Base-by-base conservation (phyloP, 495 filamentous ascomycete genomes). In the Jackrogersella multiformis region DNA sequence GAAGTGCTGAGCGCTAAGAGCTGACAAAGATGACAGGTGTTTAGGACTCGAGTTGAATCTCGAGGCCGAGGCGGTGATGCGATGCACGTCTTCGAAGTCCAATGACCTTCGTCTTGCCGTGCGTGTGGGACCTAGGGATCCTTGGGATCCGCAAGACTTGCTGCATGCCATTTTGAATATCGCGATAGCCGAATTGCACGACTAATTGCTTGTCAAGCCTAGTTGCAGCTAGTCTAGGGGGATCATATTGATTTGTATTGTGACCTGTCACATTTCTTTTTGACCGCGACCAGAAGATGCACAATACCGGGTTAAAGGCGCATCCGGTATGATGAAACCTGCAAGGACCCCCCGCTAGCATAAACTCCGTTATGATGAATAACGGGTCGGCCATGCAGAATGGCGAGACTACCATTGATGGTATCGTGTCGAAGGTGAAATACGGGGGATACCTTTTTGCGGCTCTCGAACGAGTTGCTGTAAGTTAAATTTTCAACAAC, bases 311-410 rank as follows among this genome's bases (percentile, higher is more conserved):
- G 67, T 61, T 65, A 62, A 48, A 66, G 45, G 39, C 57, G 32
- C 67, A 57, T 65, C 62, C 61, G 67, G 56, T 46, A 63, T 61
- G 62, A 66, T 66, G 66, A 69, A 60, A 69, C 61, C 66, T 69
- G 67, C 67, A 70, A 70, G 67, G 67, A 70, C 67, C 67, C 67
- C 64, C 67, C 61, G 57, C 61, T 65, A 70, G 56, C 61, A 70
- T 70, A 70, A 70, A 66, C 34, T 62, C 53, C 61, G 61, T 55
- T 57, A 70, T 70, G 67, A 65, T 70, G 67, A 68, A 70, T 70
- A 70, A 70, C 61, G 67, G 61, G 56, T 70, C 67, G 39, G 36
- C 48, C 34, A 64, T 69, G 66, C 66, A 65, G 66, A 56, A 61
- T 60, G 56, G 62, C 61, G 61, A 65, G 49, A 65, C 66, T 44